Evolutionary conservation across 2,329 filamentous ascomycete species (phyloP), one percentile per base, ranked within the genome.

Genomic region (Fusarium neocosmosporiellum): DNA sequence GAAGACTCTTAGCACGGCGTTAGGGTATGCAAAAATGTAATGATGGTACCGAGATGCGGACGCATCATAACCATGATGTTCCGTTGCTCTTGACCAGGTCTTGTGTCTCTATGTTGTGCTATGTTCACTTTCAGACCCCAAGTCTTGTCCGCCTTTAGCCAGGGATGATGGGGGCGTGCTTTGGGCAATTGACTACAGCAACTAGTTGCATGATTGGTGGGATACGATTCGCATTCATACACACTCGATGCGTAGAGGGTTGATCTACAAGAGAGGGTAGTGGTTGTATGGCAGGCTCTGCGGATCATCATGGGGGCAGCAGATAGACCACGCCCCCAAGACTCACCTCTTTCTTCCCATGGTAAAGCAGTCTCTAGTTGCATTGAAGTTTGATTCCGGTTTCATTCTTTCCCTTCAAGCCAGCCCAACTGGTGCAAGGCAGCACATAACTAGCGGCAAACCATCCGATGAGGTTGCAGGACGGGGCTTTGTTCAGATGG

Each of bases 11-110:
- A 78, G 76, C 76, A 78, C 76, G 76, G 76, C 76, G 76, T 78
- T 78, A 66, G 76, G 75, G 74, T 78, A 73, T 73, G 59, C 70
- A 77, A 78, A 78, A 78, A 78, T 78, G 63, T 70, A 74, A 77
- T 77, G 66, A 75, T 75, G 67, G 59, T 70, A 76, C 71, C 66
- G 60, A 66, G 66, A 66, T 66, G 58, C 63, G 65, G 62, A 59
- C 60, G 61, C 62, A 73, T 69, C 65, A 69, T 65, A 70, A 59
- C 63, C 20, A 46, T 11, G 36, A 55, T 64, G 57, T 66, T 73
- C 72, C 64, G 50, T 36, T 36, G 36, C 33, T 63, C 67, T 71
- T 31, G 27, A 55, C 29, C 50, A 27, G 41, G 46, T 61, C 39
- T 24, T 46, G 14, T 54, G 18, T 20, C 48, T 33, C 16, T 29